Percentiles rank a stretch among this genome's conserved stretches.
Conservation (phyloP, 2,329 filamentous ascomycete species). For the Colletotrichum spinosum region DNA sequence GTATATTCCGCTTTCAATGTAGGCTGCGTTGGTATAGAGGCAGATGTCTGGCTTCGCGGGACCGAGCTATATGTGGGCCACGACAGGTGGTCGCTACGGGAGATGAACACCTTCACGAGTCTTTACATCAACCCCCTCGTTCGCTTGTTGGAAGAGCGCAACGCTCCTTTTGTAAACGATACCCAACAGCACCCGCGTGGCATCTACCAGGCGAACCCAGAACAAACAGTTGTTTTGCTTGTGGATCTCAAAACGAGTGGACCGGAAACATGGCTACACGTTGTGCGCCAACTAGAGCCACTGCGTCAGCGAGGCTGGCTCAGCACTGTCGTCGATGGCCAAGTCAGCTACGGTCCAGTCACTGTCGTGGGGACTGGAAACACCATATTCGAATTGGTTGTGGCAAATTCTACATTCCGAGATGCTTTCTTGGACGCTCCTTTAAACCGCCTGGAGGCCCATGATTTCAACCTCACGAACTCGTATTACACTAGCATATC, state of each 20-base stretch:
- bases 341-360: slow-evolving; percentile 65
- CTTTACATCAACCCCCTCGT: slow-evolving; percentile 76
- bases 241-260: slow-evolving; percentile 76
- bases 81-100: slow-evolving; percentile 63
- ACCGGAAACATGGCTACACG: slow-evolving; percentile 61
- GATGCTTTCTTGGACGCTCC: slow-evolving; percentile 78
- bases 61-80: slow-evolving; percentile 72
- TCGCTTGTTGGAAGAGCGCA: slow-evolving; percentile 65
- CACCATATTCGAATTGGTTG: slow-evolving; percentile 67
- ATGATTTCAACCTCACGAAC: slow-evolving; percentile 62
- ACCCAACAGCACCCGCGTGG: slow-evolving; percentile 55
- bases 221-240: slow-evolving; percentile 69
- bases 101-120: slow-evolving; percentile 66
- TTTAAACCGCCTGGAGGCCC: slow-evolving; percentile 54
- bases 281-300: slow-evolving; percentile 67
- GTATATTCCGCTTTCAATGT: slow-evolving; percentile 71
- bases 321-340: slow-evolving; percentile 61
- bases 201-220: slow-evolving; percentile 65
- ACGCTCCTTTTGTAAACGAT: slow-evolving; percentile 57
- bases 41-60: slow-evolving; percentile 74
- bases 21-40: slow-evolving; percentile 74
- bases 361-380: slow-evolving; percentile 78
- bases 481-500: slow-evolving; percentile 75
- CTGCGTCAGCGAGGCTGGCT: slow-evolving; percentile 70
- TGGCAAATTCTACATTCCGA: slow-evolving; percentile 63